Base-by-base conservation (phyloP, 2,329 filamentous ascomycete species). In the Capronia americana region DNA sequence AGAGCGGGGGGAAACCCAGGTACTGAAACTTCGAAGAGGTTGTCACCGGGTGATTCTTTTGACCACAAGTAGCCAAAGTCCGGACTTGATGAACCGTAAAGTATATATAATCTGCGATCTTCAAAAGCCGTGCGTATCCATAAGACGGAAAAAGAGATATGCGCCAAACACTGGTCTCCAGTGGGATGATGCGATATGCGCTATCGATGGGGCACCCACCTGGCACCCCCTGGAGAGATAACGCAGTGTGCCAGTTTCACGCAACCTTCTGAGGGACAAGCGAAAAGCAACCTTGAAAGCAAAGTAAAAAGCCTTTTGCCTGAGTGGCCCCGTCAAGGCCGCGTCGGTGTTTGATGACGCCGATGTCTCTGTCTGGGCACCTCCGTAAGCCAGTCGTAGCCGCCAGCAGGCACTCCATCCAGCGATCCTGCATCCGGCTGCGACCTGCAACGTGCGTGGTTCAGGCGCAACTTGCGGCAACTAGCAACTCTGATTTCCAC, bases 121-220 rank as follows among this genome's bases (percentile, higher is more conserved):
- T 58, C 57, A 50, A 20, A 59, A n/a, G 34, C 24, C 46, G 57
- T 48, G 26, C n/a, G 28, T 59, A 59, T 32, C 24, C 24, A 48
- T 34, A 28, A 50, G 44, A 34, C 41, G 44, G 26, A 59, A 59
- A n/a, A 48, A 59, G 44, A 50, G 26, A 30, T 26, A 51, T 14
- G 20, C 8, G 14, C 48, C 20, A 51, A 44, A 51, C 20, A 51
- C 23, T 26, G 23, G 20, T 50, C 20, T 41, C 48, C 20, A 51
- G 8, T 8, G 20, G 28, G 28, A 55, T 55, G 26, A 55, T 55
- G 23, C 48, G 53, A 55, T 55, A 8, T 17, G 53, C 26, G n/a
- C 53, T 55, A 55, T 55, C 28, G 24, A n/a, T 23, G 24, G 24
- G n/a, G n/a, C n/a, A n/a, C n/a, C n/a, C n/a, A n/a, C n/a, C n/a